Percentiles rank a stretch among this genome's conserved stretches.
phyloP scores from a whole-genome alignment of 805 yeast species.

The Metschnikowia vanudenii region DNA sequence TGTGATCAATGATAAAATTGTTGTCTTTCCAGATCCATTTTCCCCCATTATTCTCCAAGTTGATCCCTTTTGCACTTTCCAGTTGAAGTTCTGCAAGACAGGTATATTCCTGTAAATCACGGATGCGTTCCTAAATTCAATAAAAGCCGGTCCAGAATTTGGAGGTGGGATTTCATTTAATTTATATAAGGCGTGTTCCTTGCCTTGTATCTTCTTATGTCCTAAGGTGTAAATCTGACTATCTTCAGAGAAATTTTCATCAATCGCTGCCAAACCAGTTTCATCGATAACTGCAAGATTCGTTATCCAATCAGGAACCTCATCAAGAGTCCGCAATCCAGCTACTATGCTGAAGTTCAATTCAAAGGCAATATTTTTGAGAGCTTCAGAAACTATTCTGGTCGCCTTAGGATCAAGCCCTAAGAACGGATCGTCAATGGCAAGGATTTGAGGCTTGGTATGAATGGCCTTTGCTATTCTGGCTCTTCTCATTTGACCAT shows the following conservation, averaged over 20 bases:
- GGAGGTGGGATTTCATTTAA: not conserved
- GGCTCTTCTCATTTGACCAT: constrained; percentile 92
- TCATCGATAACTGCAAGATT: constrained; percentile 64
- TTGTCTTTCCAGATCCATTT: constrained; percentile 93
- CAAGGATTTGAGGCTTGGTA: constrained; percentile 58
- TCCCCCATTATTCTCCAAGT: constrained; percentile 88
- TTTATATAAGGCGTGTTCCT: not conserved
- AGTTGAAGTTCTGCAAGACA: constrained; percentile 56
- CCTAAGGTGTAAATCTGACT: not conserved
- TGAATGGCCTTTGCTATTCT: constrained; percentile 76
- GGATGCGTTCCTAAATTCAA: constrained; percentile 57
- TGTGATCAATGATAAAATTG: constrained; percentile 76
- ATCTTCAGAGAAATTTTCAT: constrained; percentile 30
- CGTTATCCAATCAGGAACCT: constrained; percentile 75
- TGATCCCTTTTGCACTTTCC: constrained; percentile 70
- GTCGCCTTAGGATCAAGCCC: constrained; percentile 85
- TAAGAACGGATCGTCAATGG: constrained; percentile 89
- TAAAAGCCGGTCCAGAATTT: constrained; percentile 15
- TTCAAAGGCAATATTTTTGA: constrained; percentile 31
- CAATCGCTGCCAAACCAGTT: constrained; percentile 49
- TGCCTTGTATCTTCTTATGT: not conserved
- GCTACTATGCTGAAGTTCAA: constrained; percentile 58
- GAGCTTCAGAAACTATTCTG: constrained; percentile 52
- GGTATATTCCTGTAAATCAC: constrained; percentile 64
- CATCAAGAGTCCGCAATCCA: constrained; percentile 77